phyloP scores from a whole-genome alignment of 2,329 filamentous ascomycete species.

The Magnaporthiopsis rhizophila region DNA sequence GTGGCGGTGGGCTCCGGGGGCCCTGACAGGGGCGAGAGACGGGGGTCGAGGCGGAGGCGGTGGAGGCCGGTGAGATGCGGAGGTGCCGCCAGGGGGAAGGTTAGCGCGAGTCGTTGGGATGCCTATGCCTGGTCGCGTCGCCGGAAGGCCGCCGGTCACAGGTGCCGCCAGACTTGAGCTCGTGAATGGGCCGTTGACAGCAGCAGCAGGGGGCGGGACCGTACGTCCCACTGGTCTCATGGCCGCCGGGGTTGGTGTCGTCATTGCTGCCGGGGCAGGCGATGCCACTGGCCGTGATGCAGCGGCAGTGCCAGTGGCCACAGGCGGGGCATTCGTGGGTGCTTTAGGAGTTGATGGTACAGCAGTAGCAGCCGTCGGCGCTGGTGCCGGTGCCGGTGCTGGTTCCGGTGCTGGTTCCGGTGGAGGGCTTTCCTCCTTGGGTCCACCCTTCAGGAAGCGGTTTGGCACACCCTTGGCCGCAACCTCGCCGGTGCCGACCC shows the following conservation, averaged over 20 bases:
- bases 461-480: conserved; percentile 73
- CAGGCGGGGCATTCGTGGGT: not conserved
- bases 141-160: too few relatives aligned
- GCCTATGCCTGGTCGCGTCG: too few relatives aligned
- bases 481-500: conserved; percentile 58
- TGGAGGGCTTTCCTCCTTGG: conserved; percentile 15
- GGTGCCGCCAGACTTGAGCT: not conserved
- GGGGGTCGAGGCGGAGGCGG: not conserved
- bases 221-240: not conserved
- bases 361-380: not conserved
- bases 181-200: not conserved
- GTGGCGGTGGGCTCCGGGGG: too few relatives aligned
- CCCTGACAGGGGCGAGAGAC: not conserved
- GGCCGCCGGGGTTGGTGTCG: not conserved
- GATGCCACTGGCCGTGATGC: not conserved
- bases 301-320: not conserved
- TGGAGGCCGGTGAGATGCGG: not conserved
- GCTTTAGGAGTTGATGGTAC: not conserved
- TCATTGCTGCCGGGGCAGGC: not conserved
- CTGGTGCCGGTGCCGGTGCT: not conserved
- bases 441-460: conserved; percentile 47
- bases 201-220: not conserved
- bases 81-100: not conserved
- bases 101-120: not conserved
- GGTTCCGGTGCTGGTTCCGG: not conserved